These are phyloP conservation scores for Blastocystis sp. DNA, from an alignment of 352 stramenopile species.

Conservation along the genomic window DNA sequence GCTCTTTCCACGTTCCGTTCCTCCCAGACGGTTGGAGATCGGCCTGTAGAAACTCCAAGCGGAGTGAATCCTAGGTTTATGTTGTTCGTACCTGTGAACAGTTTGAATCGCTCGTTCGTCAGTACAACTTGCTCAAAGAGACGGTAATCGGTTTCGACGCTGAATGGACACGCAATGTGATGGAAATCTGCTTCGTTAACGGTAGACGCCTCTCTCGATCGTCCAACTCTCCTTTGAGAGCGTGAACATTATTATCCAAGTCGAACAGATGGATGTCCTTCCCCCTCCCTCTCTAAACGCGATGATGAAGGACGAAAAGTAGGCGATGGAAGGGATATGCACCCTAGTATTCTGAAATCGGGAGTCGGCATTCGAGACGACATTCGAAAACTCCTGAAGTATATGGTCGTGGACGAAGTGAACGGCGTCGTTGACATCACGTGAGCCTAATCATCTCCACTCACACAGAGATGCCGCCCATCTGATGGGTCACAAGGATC, in stretches of 20 bases:
- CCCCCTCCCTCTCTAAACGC: constrained; percentile 39
- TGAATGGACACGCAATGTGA: constrained; percentile 13
- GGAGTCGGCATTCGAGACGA: constrained; percentile 40
- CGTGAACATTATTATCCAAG: constrained; percentile 53
- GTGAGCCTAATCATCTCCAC: neutral
- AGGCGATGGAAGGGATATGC: neutral
- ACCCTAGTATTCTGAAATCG: constrained; percentile 40
- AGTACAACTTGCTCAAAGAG: constrained; percentile 30
- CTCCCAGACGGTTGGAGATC: neutral
- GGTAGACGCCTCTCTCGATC: constrained; percentile 41
- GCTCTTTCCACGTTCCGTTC: neutral
- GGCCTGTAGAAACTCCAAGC: neutral
- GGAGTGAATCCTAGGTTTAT: neutral
- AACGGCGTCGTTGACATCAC: constrained; percentile 26
- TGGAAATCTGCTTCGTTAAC: neutral
- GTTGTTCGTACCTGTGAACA: constrained; percentile 2
- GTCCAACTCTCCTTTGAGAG: constrained; percentile 13
- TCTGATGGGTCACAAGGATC: constrained; percentile 43
- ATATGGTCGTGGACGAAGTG: constrained; percentile 18
- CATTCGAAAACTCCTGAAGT: neutral
- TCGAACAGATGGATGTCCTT: neutral
- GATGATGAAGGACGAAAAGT: constrained; percentile 39
- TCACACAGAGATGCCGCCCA: neutral
- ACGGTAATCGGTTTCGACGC: constrained; percentile 43
- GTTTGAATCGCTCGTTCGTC: constrained; percentile 21